Percentiles rank a stretch among this genome's conserved stretches.
These are phyloP conservation scores for Aspergillus funiculosus DNA, from an alignment of 495 filamentous ascomycete species.

Conservation along the genomic window DNA sequence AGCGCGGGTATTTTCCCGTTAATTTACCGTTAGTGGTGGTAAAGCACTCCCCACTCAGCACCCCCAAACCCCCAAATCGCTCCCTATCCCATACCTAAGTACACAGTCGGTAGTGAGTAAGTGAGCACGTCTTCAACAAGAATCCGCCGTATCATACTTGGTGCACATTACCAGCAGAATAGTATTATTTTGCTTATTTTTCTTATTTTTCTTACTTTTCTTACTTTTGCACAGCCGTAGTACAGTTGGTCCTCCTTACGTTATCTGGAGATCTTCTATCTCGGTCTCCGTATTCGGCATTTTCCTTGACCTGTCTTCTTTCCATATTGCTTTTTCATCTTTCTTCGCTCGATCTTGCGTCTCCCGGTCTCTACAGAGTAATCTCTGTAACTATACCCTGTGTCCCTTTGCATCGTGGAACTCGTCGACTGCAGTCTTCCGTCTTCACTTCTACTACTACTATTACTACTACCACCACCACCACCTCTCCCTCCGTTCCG, in stretches of 20 bases:
- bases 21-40: slow-evolving; percentile 8
- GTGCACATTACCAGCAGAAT: no score
- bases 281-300: slow-evolving; percentile 20
- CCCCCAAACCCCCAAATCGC: background rate
- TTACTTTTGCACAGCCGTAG: slow-evolving; percentile 6
- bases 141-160: no score
- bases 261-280: slow-evolving; percentile 20
- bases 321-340: slow-evolving; percentile 6
- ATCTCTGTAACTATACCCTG: slow-evolving; percentile 1
- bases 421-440: slow-evolving; percentile 13
- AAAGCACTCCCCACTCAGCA: slow-evolving; percentile 1
- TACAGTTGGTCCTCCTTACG: slow-evolving; percentile 20
- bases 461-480: no score
- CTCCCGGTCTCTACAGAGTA: slow-evolving; percentile 6
- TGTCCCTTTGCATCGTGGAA: slow-evolving; percentile 4
- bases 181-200: no score
- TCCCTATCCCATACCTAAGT: no score
- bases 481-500: slow-evolving; percentile 6
- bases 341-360: background rate
- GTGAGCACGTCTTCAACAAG: no score
- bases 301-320: slow-evolving; percentile 9
- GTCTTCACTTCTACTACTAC: no score
- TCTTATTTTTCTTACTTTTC: no score
- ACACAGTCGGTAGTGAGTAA: no score
- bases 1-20: no score